These are phyloP conservation scores for Alternaria incomplexa DNA, from an alignment of 2,329 filamentous ascomycete genomes.

Conservation along the genomic window DNA sequence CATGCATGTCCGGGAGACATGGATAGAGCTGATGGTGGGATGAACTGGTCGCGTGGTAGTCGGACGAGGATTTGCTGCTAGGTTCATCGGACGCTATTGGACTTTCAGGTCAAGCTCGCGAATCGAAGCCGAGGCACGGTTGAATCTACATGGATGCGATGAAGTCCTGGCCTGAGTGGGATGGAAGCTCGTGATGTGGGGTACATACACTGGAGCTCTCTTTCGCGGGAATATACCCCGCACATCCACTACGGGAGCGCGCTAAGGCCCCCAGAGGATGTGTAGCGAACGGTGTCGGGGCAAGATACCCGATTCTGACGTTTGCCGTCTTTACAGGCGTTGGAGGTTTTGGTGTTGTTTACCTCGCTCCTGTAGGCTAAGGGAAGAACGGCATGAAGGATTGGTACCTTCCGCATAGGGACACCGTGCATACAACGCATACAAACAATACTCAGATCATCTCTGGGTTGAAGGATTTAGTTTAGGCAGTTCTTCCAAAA, in stretches of 20 bases:
- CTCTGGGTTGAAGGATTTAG: not conserved
- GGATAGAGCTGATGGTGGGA: not conserved
- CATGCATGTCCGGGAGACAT: not conserved
- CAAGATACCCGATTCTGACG: not conserved
- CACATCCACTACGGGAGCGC: not conserved
- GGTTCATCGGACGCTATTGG: not conserved
- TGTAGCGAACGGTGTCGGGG: not conserved
- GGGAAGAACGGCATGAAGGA: not conserved
- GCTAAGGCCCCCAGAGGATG: not conserved
- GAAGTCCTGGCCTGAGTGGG: not conserved
- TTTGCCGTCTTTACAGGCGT: not conserved
- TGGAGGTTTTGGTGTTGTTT: not conserved
- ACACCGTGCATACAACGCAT: not conserved
- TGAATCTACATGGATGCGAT: not conserved
- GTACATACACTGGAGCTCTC: not conserved
- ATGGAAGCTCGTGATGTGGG: slow-evolving; percentile 2
- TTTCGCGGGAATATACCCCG: not conserved
- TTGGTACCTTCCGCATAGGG: not conserved
- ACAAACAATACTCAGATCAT: not conserved
- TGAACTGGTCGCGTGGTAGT: not conserved
- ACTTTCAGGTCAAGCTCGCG: not conserved
- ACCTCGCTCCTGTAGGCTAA: not conserved
- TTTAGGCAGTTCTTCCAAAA: not conserved
- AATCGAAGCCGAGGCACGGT: not conserved
- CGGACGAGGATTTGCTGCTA: not conserved